Evolutionary conservation across 129 eudicot genomes (phyloP).

Genomic region (Flaveria linearis): DNA sequence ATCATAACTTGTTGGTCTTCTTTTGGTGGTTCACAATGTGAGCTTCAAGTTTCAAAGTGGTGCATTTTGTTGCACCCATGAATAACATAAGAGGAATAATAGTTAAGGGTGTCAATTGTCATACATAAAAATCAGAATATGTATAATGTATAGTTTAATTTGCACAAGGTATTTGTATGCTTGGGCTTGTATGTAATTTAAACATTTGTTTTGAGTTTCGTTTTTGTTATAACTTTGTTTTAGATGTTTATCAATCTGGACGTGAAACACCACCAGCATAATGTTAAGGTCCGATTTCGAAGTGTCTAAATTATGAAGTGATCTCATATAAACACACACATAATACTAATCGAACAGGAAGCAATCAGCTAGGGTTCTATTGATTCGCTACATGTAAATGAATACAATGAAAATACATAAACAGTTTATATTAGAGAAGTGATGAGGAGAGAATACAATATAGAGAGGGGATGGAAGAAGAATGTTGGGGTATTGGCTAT

Average conservation of each 20-base stretch:
- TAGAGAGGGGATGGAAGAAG: too few species aligned
- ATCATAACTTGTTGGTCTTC: slow-evolving; percentile 23
- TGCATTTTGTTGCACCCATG: slow-evolving; percentile 16
- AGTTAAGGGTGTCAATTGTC: slow-evolving; percentile 20
- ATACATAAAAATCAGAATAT: background rate
- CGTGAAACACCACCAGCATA: too few species aligned
- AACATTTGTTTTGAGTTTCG: background rate
- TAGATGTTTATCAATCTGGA: background rate
- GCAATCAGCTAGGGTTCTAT: too few species aligned
- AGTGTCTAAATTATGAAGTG: too few species aligned
- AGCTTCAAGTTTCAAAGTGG: slow-evolving; percentile 3
- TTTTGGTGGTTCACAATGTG: slow-evolving; percentile 16
- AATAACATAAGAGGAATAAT: slow-evolving; percentile 20
- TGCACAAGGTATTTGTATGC: slow-evolving; percentile 18
- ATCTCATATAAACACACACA: too few species aligned
- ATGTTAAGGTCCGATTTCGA: too few species aligned
- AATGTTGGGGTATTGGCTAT: too few species aligned
- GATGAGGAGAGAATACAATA: too few species aligned
- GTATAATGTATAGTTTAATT: slow-evolving; percentile 19
- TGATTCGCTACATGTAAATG: too few species aligned
- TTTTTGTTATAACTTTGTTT: background rate
- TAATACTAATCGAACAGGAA: too few species aligned
- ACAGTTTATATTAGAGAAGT: too few species aligned
- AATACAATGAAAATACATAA: too few species aligned
- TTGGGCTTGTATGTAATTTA: slow-evolving; percentile 13